phyloP scores from a whole-genome alignment of 768 basidiomycete species.

The Russula virescens region DNA sequence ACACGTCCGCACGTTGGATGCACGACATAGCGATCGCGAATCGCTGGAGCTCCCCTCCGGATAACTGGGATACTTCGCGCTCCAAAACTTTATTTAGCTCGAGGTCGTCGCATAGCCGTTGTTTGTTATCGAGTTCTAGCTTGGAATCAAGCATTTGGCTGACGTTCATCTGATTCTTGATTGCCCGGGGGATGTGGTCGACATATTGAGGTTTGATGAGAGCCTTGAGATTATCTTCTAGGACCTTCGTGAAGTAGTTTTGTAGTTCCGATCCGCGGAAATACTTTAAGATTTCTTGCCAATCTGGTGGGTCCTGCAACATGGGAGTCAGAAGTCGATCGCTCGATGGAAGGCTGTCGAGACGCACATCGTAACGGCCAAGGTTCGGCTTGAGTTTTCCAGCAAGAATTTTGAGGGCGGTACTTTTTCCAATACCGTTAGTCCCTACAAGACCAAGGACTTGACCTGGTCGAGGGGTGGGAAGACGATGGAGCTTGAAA shows the following conservation, averaged over 20 bases:
- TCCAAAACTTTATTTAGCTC: conserved; percentile 84
- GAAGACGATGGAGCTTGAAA: conserved; percentile 97
- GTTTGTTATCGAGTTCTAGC: conserved; percentile 83
- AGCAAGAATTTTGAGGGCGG: conserved; percentile 92
- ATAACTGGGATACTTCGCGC: conserved; percentile 79
- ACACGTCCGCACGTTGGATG: conserved; percentile 94
- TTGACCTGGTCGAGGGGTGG: conserved; percentile 95
- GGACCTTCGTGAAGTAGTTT: conserved; percentile 98
- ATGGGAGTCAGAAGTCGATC: conserved; percentile 4
- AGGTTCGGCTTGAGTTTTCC: conserved; percentile 98
- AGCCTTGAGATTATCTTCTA: conserved; percentile 97
- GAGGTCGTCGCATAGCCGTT: conserved; percentile 76
- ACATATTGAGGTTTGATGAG: conserved; percentile 99
- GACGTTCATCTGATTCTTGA: conserved; percentile 87
- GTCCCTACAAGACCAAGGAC: conserved; percentile 98
- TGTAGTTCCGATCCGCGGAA: conserved; percentile 98
- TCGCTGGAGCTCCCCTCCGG: conserved; percentile 95
- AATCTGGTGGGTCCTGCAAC: conserved; percentile 89
- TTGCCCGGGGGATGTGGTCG: conserved; percentile 94
- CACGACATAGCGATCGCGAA: conserved; percentile 98
- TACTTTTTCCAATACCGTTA: conserved; percentile 99
- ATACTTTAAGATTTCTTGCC: conserved; percentile 97
- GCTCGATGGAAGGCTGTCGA: background rate
- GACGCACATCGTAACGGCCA: conserved; percentile 85
- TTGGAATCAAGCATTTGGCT: conserved; percentile 90